Base-by-base conservation (phyloP, 2,329 filamentous ascomycete genomes). In the Cryphonectria japonica region DNA sequence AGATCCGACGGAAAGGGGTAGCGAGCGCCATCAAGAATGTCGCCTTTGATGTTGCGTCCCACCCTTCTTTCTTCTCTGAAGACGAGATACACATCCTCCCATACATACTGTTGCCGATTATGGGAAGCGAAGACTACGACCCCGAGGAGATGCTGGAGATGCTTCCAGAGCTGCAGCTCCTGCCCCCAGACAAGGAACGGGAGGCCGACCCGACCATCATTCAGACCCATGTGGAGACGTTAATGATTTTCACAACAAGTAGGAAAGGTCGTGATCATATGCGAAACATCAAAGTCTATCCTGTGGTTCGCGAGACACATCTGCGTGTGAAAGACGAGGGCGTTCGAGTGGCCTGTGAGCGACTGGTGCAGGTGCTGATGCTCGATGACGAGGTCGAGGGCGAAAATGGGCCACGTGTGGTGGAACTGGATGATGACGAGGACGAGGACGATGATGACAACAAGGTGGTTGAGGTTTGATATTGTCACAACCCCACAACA, bases 11-110 rank as follows among this genome's bases (percentile, higher is more conserved):
- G 69, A 93, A 94, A 77, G 96, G 96, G n/a, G 95, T 98, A n/a
- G 95, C 95, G 9, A 94, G 91, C 72, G 96, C 94, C 13, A 94
- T 99, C 79, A 98, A 98, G 81, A 99, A 99, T 78, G 89, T 93
- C 41, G 90, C 93, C 8, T 98, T 99, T 78, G 92, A 97, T 76
- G 82, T 95, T 7, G 82, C 88, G 3, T 87, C 91, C 0, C 95
- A 98, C 77, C 84, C 88, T 0, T 83, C 86, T 1, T 90, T 97
- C 68, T 82, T 98, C 62, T 86, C 88, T 0, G 89, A 92, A 67
- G 88, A 91, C 26, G 90, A 90, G 54, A 90, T 95, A 66, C 92
- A 97, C 76, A 87, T 98, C 22, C 83, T 98, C 5, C 95, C 95
- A 0, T 98, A 98, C 80, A 85, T 98, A 22, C 83, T 99, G 13